A percentile compares a stretch with the other conserved stretches of the same genome.
Evolutionary conservation across 1,139 yeast species (phyloP).

Genomic region (Saccharomycopsis crataegensis): DNA sequence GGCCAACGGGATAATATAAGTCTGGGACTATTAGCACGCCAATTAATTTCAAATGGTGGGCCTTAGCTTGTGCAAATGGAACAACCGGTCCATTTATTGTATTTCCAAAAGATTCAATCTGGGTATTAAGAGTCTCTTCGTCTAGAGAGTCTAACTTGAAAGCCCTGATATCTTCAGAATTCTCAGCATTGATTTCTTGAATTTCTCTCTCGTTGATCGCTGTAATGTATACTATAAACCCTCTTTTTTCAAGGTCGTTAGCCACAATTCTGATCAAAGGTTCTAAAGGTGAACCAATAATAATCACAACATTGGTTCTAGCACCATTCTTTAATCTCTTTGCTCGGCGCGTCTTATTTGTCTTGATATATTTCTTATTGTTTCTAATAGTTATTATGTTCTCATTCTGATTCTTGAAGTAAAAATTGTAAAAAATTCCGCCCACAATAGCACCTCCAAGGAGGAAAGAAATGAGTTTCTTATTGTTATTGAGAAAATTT

Average conservation of each 20-base stretch:
- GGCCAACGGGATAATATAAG: constrained; percentile 61
- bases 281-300: constrained; percentile 73
- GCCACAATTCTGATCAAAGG: constrained; percentile 67
- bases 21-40: constrained; percentile 61
- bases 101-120: constrained; percentile 38
- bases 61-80: constrained; percentile 34
- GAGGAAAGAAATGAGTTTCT: constrained; percentile 4
- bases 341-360: constrained; percentile 42
- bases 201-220: constrained; percentile 59
- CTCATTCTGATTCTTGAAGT: neutral
- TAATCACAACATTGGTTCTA: constrained; percentile 62
- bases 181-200: constrained; percentile 47
- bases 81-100: constrained; percentile 25
- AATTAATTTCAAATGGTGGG: constrained; percentile 44
- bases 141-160: constrained; percentile 40
- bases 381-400: constrained; percentile 8
- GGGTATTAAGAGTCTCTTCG: constrained; percentile 31
- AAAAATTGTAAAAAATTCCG: constrained; percentile 1
- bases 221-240: constrained; percentile 73
- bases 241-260: constrained; percentile 67
- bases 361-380: constrained; percentile 15
- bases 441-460: constrained; percentile 11
- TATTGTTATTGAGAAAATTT: neutral
- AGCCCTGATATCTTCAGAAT: constrained; percentile 47
- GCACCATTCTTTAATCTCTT: constrained; percentile 61